Percentiles rank a stretch among this genome's conserved stretches.
phyloP scores from a whole-genome alignment of 768 basidiomycete genomes.

The Leccinum uliginosum region DNA sequence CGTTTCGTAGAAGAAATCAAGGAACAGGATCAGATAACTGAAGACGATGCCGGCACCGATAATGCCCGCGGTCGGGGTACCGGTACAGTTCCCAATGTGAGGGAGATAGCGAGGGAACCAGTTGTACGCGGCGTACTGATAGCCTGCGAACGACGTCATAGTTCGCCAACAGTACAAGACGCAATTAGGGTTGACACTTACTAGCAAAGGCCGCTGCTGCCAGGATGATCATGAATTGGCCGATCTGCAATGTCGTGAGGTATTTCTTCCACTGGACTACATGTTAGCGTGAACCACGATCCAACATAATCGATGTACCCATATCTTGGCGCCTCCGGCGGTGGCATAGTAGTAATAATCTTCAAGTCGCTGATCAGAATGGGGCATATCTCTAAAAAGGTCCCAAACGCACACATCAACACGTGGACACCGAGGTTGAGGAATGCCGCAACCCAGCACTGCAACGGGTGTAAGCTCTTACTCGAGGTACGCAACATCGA shows the following conservation, averaged over 20 bases:
- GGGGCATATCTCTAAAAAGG: background rate
- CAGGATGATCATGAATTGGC: conserved; percentile 20
- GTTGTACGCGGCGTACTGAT: conserved; percentile 18
- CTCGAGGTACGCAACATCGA: background rate
- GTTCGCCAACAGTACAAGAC: background rate
- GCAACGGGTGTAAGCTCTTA: background rate
- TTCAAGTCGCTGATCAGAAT: conserved; percentile 26
- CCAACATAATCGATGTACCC: conserved; percentile 6
- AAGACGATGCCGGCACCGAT: conserved; percentile 9
- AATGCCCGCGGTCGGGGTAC: conserved; percentile 14
- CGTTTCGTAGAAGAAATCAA: conserved; percentile 21
- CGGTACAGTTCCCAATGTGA: conserved; percentile 14
- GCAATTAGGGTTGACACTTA: conserved; percentile 1
- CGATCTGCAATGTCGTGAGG: conserved; percentile 22
- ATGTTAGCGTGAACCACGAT: background rate
- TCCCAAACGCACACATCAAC: conserved; percentile 73
- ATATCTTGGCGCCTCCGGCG: conserved; percentile 48
- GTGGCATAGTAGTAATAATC: conserved; percentile 99
- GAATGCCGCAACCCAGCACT: conserved; percentile 91
- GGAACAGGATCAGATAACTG: conserved; percentile 20
- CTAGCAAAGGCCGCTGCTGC: conserved; percentile 4
- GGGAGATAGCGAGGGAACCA: conserved; percentile 16
- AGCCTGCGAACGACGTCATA: conserved; percentile 1
- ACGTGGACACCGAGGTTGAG: conserved; percentile 92
- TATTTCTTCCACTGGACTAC: conserved; percentile 20